Evolutionary conservation across 1,284 basidiomycete genomes (phyloP), one percentile per base, ranked within the genome.

Genomic region (Exobasidium rhododendri): DNA sequence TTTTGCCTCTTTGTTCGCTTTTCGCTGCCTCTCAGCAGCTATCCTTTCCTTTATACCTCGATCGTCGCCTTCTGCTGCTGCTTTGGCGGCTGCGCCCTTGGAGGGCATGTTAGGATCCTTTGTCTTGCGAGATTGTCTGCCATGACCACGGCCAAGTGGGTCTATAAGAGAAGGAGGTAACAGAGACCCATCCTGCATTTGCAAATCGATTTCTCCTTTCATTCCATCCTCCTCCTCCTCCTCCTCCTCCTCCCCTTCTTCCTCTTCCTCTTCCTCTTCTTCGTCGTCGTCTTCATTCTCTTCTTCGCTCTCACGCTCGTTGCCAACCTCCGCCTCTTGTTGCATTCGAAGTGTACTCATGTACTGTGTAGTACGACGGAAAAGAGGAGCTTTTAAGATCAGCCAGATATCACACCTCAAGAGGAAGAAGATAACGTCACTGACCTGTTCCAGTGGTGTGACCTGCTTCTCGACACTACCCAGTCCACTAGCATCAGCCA

Each of bases 191-290:
- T 54, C 75, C 94, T 44, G 83, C 28, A 26, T 20, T 6, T 26
- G 14, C 14, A 13, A 26, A 26, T 50, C 28, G 24, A 89, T 58
- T 24, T 69, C 31, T 20, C 66, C 52, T 74, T 84, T 45, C 62
- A 87, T 63, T 83, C 90, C 11, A 80, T 87, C 62, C 68, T 83
- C 51, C 90, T 89, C 81, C 89, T 94, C 71, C 78, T 89, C 81
- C 82, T 87, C 47, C 87, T 94, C 77, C 89, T 89, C 45, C 85
- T 92, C 68, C 85, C 89, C 10, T 11, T 43, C 57, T 24, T 50
- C 40, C 0, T 40, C 55, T 1, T 50, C 64, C 11, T 61, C 62
- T 10, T 63, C 52, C 7, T 53, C 63, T 2, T 62, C 63, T 2
- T 59, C n/a, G 4, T 51, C 45, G 1, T 57, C 60, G 0, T 61